Evolutionary conservation across 345 rosid species (phyloP), one percentile per base, ranked within the genome.

Genomic region (Iberis pinnata): DNA sequence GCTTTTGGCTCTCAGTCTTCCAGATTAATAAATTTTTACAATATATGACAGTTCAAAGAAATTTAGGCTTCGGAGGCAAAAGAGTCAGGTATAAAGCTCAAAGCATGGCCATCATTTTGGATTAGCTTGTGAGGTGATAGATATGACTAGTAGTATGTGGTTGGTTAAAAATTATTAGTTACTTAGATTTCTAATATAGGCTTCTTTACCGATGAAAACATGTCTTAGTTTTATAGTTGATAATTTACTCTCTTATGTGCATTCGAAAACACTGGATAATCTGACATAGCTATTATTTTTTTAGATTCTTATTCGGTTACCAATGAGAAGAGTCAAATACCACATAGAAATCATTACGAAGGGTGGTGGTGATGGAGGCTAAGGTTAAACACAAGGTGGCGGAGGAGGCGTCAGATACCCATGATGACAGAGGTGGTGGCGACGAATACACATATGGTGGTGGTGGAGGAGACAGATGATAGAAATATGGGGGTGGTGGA

Each of bases 11-110:
- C 26, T 40, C 24, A 47, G 22, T 47, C 35, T 54, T 27, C 24
- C 35, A 33, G 49, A 35, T 46, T 55, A 42, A n/a, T 47, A 16
- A 60, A 22, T 39, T 3, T 35, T 61, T 33, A 35, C 46, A 42
- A 68, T 11, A 51, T 58, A 58, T 61, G 53, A 44, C 76, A 93
- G 99, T 61, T 84, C 94, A 58, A 86, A 82, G 70, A 78, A 77
- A 64, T 65, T 60, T 44, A 81, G 79, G 59, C 78, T 73, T 56
- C 83, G 76, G 64, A 75, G 82, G 71, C 70, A 63, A 6, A 78
- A 64, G 69, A 73, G 54, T 53, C 70, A 68, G 58, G 68, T 76
- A 67, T 90, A 63, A 62, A 78, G 73, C 69, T 56, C 78, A 63
- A 83, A 69, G 71, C 77, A 86, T 64, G 82, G 64, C 40, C 70